phyloP scores from a whole-genome alignment of 371 early-diverging fungal species.

The Mucor mucedo region DNA sequence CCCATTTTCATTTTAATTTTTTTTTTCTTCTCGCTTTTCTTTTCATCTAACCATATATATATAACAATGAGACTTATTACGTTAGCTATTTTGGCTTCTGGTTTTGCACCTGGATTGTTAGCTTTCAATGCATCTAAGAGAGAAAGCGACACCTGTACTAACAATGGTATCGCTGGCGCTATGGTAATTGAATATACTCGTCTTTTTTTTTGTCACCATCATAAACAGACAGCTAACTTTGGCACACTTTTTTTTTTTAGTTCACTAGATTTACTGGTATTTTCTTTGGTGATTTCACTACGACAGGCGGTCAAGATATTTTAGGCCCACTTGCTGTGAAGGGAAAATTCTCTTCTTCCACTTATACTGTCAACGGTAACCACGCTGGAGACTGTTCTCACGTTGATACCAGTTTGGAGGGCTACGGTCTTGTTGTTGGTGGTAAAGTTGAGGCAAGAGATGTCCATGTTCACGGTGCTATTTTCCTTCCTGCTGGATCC shows the following conservation, averaged over 20 bases:
- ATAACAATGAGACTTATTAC: too few relatives aligned
- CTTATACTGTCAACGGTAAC: slow-evolving; percentile 29
- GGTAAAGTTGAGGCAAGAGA: not conserved
- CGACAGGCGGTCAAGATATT: slow-evolving; percentile 24
- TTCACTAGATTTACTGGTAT: slow-evolving; percentile 28
- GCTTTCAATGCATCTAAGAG: too few relatives aligned
- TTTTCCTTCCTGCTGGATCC: not conserved
- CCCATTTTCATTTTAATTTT: too few relatives aligned
- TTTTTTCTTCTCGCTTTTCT: too few relatives aligned
- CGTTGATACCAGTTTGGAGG: not conserved
- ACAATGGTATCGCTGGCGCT: too few relatives aligned
- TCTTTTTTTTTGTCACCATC: too few relatives aligned
- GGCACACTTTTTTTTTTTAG: slow-evolving; percentile 7
- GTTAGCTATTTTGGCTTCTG: too few relatives aligned
- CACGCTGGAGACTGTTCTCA: slow-evolving; percentile 3
- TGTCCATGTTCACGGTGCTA: slow-evolving; percentile 13
- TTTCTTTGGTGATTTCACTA: slow-evolving; percentile 27
- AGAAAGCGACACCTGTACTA: too few relatives aligned
- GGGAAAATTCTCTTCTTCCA: slow-evolving; percentile 21
- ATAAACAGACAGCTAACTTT: not conserved
- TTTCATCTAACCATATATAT: too few relatives aligned
- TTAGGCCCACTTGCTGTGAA: slow-evolving; percentile 31
- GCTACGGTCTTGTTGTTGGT: slow-evolving; percentile 13
- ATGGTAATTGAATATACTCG: too few relatives aligned
- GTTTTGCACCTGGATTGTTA: too few relatives aligned